Base-by-base conservation (phyloP, 1,284 basidiomycete species). In the Ganoderma lucidum region DNA sequence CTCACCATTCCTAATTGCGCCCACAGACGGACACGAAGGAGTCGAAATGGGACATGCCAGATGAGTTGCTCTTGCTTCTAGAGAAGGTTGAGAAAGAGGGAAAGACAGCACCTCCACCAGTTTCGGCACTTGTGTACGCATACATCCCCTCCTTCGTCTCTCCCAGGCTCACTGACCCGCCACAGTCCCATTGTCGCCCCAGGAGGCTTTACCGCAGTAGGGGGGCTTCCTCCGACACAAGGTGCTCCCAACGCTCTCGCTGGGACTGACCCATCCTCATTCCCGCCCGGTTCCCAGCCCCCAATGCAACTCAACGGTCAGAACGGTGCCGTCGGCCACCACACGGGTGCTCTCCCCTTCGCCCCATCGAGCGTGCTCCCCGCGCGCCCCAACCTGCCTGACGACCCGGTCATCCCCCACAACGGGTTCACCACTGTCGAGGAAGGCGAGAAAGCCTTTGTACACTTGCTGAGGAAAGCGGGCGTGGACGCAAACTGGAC, bases 31-130 rank as follows among this genome's bases (percentile, higher is more conserved):
- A 93, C 63, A 86, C 88, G 23, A 95, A 94, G 74, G 92, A 94
- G 78, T 96, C 94, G n/a, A 96, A 96, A 85, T 98, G 96, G 96
- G 94, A 96, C 71, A 93, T 97, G 88, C 96, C 96, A 28, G 90
- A 94, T 66, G 96, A 97, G 76, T 87, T 98, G 37, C 81, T 92
- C 30, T 85, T 93, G 32, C 81, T 96, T 19, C 85, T 96, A 63
- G 93, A 95, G 78, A 92, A 92, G 76, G 92, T 96, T 1, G 94
- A 95, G 79, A 92, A 92, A 74, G 93, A 95, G 70, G 80, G 81
- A 65, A 85, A 81, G 65, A 77, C 81, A 17, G 78, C 75, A 23
- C 73, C 76, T 2, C 75, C 78, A 66, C 72, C 79, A 48, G 68
- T 65, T 35, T 78, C 77, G 75, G 78, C 79, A 60, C 65, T 78